A percentile compares a stretch with the other conserved stretches of the same genome.
Evolutionary conservation across 75 land plant genomes (phyloP).

Genomic region (Sequoiadendron giganteum): DNA sequence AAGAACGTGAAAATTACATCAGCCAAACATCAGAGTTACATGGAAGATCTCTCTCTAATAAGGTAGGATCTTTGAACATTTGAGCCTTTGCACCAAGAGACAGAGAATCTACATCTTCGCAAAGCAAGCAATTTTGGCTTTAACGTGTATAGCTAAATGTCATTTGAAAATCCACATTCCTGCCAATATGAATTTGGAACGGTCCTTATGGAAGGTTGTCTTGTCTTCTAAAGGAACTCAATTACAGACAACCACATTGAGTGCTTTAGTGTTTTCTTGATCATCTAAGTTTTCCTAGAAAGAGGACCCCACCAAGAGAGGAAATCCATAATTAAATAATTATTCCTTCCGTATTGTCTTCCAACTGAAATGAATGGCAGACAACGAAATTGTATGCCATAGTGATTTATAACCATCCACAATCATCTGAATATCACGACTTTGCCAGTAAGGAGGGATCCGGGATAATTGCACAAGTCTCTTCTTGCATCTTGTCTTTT

Average conservation of each 20-base stretch:
- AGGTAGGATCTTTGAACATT: background rate
- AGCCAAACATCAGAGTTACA: background rate
- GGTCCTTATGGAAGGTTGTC: background rate
- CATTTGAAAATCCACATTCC: background rate
- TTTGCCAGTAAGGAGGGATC: background rate
- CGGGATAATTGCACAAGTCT: background rate
- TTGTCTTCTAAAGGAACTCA: background rate
- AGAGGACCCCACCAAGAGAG: background rate
- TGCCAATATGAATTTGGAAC: background rate
- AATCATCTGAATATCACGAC: background rate
- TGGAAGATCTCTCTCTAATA: background rate
- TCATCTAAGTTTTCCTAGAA: background rate
- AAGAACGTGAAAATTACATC: background rate
- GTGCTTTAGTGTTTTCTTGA: background rate
- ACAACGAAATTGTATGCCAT: background rate
- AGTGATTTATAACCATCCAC: background rate
- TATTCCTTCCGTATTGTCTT: background rate
- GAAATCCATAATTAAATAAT: background rate
- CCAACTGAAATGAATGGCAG: background rate
- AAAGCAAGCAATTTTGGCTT: background rate
- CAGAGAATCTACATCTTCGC: background rate
- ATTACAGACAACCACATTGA: background rate
- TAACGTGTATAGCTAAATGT: background rate
- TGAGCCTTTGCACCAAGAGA: background rate
- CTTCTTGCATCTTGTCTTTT: background rate